Conservation (phyloP, 768 basidiomycete species). For the Thelephora ganbajun region DNA sequence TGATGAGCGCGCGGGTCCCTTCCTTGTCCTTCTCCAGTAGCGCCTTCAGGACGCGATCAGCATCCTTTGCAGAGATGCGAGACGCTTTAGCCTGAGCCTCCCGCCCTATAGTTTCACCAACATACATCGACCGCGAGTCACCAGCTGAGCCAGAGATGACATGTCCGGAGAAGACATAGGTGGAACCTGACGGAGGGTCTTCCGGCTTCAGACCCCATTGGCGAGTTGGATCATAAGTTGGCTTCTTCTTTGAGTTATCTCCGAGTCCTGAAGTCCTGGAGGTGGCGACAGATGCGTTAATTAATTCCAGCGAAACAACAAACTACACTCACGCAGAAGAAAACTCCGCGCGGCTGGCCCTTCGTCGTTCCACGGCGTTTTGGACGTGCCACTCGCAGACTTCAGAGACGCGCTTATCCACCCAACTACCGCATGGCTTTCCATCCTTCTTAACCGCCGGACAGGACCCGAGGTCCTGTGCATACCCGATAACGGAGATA, state of each 20-base stretch:
- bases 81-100: slow-evolving; percentile 68
- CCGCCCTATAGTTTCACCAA: slow-evolving; percentile 62
- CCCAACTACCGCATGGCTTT: slow-evolving; percentile 76
- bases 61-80: slow-evolving; percentile 41
- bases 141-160: slow-evolving; percentile 37
- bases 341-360: slow-evolving; percentile 79
- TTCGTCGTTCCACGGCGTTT: slow-evolving; percentile 56
- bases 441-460: slow-evolving; percentile 66
- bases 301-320: not conserved
- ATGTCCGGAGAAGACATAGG: slow-evolving; percentile 76
- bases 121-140: slow-evolving; percentile 27
- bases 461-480: slow-evolving; percentile 81
- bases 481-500: slow-evolving; percentile 75
- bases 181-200: slow-evolving; percentile 26
- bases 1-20: slow-evolving; percentile 49
- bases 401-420: slow-evolving; percentile 74
- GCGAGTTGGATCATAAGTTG: slow-evolving; percentile 50
- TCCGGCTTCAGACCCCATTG: slow-evolving; percentile 57
- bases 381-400: slow-evolving; percentile 91
- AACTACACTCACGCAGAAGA: slow-evolving; percentile 52
- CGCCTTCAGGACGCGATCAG: slow-evolving; percentile 45
- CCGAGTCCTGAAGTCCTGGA: slow-evolving; percentile 66
- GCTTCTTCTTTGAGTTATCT: slow-evolving; percentile 31
- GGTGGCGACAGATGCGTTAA: not conserved
- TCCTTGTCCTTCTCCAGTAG: slow-evolving; percentile 53